phyloP scores from a whole-genome alignment of 1,139 yeast genomes.

The Hemisphaericaspora xylofermentans region DNA sequence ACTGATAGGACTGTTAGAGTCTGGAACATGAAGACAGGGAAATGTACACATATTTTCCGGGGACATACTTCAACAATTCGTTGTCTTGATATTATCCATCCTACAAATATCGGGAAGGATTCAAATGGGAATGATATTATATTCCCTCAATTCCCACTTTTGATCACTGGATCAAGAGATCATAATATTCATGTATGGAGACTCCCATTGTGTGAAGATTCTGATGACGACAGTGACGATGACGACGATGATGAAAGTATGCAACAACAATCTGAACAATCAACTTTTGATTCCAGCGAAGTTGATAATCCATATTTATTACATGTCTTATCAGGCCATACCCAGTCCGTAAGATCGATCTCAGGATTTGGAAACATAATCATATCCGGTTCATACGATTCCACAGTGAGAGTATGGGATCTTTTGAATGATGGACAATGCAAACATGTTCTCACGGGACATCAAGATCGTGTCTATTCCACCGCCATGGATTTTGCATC shows the following conservation, averaged over 20 bases:
- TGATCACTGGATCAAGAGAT: slow-evolving; percentile 91
- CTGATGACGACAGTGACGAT: slow-evolving; percentile 28
- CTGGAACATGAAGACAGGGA: slow-evolving; percentile 78
- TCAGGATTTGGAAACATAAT: slow-evolving; percentile 83
- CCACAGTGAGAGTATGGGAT: slow-evolving; percentile 92
- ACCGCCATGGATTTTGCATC: slow-evolving; percentile 77
- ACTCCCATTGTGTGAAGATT: slow-evolving; percentile 58
- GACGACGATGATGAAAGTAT: slow-evolving; percentile 15
- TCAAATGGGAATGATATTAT: slow-evolving; percentile 63
- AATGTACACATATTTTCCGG: slow-evolving; percentile 79
- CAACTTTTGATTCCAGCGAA: slow-evolving; percentile 39
- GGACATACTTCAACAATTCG: slow-evolving; percentile 94
- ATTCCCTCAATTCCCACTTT: slow-evolving; percentile 60
- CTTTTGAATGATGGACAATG: slow-evolving; percentile 68
- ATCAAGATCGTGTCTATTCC: slow-evolving; percentile 82
- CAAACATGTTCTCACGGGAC: slow-evolving; percentile 74
- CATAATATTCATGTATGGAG: slow-evolving; percentile 88
- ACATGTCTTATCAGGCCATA: slow-evolving; percentile 79
- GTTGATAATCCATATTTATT: slow-evolving; percentile 68
- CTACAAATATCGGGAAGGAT: slow-evolving; percentile 57
- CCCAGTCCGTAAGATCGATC: slow-evolving; percentile 84
- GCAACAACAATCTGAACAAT: slow-evolving; percentile 20
- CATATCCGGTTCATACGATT: slow-evolving; percentile 89
- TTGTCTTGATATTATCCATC: slow-evolving; percentile 81
- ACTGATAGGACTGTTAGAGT: slow-evolving; percentile 86